Conservation (phyloP, 148 eudicot genomes). For the Cornus kousa region DNA sequence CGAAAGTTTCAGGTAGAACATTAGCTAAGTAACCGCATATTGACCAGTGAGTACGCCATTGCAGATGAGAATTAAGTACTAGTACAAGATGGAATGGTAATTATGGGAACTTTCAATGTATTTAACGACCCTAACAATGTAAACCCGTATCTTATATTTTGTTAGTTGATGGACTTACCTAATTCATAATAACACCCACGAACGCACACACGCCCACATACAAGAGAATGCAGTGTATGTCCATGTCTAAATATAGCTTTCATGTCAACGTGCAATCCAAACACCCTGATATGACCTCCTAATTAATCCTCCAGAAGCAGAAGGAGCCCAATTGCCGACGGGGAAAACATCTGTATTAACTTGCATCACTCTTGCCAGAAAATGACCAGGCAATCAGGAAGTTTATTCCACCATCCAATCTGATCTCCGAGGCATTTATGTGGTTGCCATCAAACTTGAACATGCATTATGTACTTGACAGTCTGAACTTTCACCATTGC, state of each 20-base stretch:
- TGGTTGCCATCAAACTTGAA: background rate
- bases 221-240: background rate
- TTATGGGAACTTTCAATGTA: background rate
- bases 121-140: background rate
- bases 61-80: background rate
- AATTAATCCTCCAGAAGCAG: background rate
- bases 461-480: background rate
- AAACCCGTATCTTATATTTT: background rate
- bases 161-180: background rate
- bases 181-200: background rate
- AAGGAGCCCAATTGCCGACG: background rate
- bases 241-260: background rate
- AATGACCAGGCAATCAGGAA: background rate
- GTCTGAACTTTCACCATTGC: background rate
- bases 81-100: background rate
- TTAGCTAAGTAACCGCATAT: background rate
- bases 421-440: background rate
- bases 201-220: background rate
- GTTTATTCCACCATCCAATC: background rate
- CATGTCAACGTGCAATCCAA: background rate
- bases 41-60: background rate
- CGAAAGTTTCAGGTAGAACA: background rate
- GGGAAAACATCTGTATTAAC: background rate
- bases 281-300: background rate
- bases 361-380: background rate